Evolutionary conservation across 1,284 basidiomycete genomes (phyloP).

Genomic region (Apiotrichum sp.): DNA sequence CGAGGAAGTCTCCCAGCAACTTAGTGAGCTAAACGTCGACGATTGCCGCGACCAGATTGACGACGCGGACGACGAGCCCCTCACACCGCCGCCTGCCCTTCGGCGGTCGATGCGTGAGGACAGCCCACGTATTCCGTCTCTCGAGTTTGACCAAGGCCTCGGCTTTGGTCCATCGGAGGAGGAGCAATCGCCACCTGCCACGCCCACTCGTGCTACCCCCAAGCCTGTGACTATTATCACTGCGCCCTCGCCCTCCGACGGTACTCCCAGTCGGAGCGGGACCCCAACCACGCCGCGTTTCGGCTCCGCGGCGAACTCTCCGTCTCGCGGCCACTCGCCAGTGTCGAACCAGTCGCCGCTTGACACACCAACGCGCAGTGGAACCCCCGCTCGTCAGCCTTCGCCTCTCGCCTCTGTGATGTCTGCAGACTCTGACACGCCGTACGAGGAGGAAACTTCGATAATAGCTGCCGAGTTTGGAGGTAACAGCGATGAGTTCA

Average conservation of each 20-base stretch:
- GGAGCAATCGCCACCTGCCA: not conserved
- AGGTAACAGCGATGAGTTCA: not conserved
- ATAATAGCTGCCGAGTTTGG: constrained; percentile 11
- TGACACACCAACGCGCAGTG: not conserved
- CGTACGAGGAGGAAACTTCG: not conserved
- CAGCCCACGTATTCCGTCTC: constrained; percentile 39
- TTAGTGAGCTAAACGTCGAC: not conserved
- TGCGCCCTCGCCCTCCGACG: not conserved
- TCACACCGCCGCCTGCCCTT: constrained; percentile 34
- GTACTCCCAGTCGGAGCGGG: not conserved
- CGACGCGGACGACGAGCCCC: constrained; percentile 22
- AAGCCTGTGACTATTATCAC: constrained; percentile 5
- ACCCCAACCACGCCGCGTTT: constrained; percentile 1
- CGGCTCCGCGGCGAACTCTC: not conserved
- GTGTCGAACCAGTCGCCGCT: not conserved
- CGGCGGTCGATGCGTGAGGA: constrained; percentile 15
- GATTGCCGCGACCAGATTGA: not conserved
- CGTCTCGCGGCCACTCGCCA: not conserved
- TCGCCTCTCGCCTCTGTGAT: constrained; percentile 11
- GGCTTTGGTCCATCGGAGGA: not conserved
- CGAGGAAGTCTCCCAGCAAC: constrained; percentile 4
- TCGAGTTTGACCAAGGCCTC: constrained; percentile 35
- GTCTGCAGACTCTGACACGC: not conserved
- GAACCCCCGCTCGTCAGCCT: constrained; percentile 1
- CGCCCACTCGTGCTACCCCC: constrained; percentile 1